phyloP scores from a whole-genome alignment of 768 basidiomycete species.

The Phanerochaete carnosa region DNA sequence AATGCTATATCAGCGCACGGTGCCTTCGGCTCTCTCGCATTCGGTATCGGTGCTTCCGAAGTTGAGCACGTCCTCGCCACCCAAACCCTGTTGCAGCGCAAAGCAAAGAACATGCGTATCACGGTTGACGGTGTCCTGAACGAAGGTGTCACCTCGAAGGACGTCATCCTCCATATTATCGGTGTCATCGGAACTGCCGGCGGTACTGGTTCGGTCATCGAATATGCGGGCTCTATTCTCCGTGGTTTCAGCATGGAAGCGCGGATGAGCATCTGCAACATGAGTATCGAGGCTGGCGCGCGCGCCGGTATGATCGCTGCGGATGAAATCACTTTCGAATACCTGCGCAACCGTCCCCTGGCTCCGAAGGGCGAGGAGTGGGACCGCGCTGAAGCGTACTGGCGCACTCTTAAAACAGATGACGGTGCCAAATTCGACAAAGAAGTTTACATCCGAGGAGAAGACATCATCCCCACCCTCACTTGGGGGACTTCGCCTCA shows the following conservation, averaged over 20 bases:
- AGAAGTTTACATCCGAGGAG: slow-evolving; percentile 53
- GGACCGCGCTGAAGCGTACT: slow-evolving; percentile 59
- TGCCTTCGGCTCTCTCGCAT: slow-evolving; percentile 64
- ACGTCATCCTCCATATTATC: slow-evolving; percentile 64
- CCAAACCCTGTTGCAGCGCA: slow-evolving; percentile 58
- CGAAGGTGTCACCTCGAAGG: slow-evolving; percentile 59
- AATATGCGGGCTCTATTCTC: slow-evolving; percentile 56
- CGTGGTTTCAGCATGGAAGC: slow-evolving; percentile 60
- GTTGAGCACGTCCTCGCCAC: slow-evolving; percentile 70
- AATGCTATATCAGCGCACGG: slow-evolving; percentile 45
- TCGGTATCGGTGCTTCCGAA: slow-evolving; percentile 67
- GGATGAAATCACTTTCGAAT: slow-evolving; percentile 59
- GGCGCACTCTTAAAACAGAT: slow-evolving; percentile 52
- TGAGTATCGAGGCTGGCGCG: slow-evolving; percentile 67
- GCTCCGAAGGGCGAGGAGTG: slow-evolving; percentile 57
- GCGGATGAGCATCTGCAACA: slow-evolving; percentile 60
- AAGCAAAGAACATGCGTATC: slow-evolving; percentile 66
- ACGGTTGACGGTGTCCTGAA: slow-evolving; percentile 53
- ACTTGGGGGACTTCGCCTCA: slow-evolving; percentile 68
- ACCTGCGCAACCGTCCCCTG: slow-evolving; percentile 57
- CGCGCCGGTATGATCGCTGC: slow-evolving; percentile 66
- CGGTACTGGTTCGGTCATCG: slow-evolving; percentile 62
- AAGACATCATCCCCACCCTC: slow-evolving; percentile 61
- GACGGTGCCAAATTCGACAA: slow-evolving; percentile 58
- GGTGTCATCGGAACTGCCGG: slow-evolving; percentile 64